A percentile compares a stretch with the other conserved stretches of the same genome.
Conservation (phyloP, 176 grass and related monocot genomes). For the Oryza officinalis region DNA sequence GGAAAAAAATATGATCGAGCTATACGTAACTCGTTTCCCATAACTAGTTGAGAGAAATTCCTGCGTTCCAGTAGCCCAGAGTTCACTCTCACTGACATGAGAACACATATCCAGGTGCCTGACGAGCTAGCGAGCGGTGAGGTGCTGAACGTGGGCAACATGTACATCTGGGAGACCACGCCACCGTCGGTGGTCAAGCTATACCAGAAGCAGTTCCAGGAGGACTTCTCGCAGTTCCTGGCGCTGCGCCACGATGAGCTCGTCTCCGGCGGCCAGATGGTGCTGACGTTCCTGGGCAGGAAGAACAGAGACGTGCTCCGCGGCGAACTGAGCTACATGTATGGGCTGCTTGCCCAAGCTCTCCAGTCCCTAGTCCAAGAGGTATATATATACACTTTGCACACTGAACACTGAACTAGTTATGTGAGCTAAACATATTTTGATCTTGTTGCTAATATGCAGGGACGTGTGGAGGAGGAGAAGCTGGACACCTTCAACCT, state of each 20-base stretch:
- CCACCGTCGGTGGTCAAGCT: conserved; percentile 31
- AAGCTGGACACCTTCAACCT: conserved; percentile 65
- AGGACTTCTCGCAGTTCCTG: conserved; percentile 61
- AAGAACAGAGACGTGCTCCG: neutral
- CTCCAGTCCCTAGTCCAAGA: conserved; percentile 46
- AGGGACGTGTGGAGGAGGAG: conserved; percentile 56
- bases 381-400: neutral
- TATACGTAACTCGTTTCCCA: too few relatives aligned
- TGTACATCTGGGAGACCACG: conserved; percentile 48
- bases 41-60: too few relatives aligned
- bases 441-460: neutral
- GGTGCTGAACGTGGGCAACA: conserved; percentile 43
- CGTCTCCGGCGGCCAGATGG: conserved; percentile 31
- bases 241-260: conserved; percentile 41
- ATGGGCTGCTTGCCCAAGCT: conserved; percentile 32
- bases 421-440: neutral
- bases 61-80: too few relatives aligned
- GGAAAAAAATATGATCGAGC: neutral
- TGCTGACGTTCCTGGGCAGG: conserved; percentile 56
- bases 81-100: neutral
- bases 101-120: conserved; percentile 25
- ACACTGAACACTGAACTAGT: neutral
- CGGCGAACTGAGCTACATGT: conserved; percentile 35
- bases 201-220: conserved; percentile 40
- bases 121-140: conserved; percentile 37